phyloP scores from a whole-genome alignment of 805 yeast species.

The Candida michaelii region DNA sequence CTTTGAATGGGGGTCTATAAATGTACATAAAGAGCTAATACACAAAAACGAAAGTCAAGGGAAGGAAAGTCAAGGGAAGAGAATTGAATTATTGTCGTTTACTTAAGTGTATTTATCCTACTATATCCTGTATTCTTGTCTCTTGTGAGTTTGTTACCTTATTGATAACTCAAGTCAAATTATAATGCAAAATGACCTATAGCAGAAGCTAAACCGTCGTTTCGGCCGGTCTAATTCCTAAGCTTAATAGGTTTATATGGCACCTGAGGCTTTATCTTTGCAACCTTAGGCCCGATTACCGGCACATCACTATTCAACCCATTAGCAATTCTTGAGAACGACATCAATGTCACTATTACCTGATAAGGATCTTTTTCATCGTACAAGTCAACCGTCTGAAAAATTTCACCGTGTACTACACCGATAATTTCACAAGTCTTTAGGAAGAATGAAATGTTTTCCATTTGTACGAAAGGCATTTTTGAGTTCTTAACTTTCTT shows the following conservation, averaged over 20 bases:
- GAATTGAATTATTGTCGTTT: no score
- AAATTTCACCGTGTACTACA: constrained; percentile 77
- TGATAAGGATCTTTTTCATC: constrained; percentile 77
- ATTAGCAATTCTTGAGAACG: constrained; percentile 70
- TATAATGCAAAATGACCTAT: no score
- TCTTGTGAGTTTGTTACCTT: no score
- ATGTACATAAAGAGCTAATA: no score
- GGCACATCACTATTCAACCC: constrained; percentile 28
- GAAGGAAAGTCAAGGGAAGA: no score
- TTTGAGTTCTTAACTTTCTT: constrained; percentile 56
- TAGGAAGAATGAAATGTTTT: constrained; percentile 73
- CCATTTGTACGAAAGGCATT: constrained; percentile 82
- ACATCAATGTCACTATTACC: constrained; percentile 69
- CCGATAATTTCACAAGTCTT: constrained; percentile 61
- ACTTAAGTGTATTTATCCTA: no score
- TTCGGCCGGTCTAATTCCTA: background rate
- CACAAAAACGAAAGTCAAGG: no score
- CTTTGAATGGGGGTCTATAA: no score
- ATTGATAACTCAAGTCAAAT: no score
- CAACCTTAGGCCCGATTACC: constrained; percentile 44
- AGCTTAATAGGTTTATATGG: constrained; percentile 55
- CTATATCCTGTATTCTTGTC: no score
- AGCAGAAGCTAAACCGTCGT: no score
- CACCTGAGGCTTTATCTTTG: constrained; percentile 47
- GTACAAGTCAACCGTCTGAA: constrained; percentile 74